Conservation (phyloP, 1,284 basidiomycete genomes). For the Boletus sp. region DNA sequence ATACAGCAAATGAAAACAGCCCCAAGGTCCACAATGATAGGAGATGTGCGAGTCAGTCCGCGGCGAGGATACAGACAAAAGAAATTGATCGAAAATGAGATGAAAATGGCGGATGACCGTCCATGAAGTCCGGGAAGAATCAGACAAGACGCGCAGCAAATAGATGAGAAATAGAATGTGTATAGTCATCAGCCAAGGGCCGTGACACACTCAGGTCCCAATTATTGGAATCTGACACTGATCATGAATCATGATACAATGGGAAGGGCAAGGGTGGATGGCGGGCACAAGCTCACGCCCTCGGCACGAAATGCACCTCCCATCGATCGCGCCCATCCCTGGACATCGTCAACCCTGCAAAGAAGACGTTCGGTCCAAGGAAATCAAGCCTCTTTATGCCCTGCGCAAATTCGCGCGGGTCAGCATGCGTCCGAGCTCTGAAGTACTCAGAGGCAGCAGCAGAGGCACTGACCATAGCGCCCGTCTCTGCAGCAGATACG, state of each 20-base stretch:
- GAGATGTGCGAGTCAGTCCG: slow-evolving; percentile 9
- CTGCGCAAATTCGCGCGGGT: slow-evolving; percentile 34
- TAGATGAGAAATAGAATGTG: slow-evolving; percentile 21
- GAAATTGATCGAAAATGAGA: background rate
- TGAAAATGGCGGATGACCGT: slow-evolving; percentile 9
- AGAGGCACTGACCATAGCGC: slow-evolving; percentile 21
- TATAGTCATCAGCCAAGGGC: slow-evolving; percentile 8
- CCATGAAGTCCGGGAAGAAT: slow-evolving; percentile 14
- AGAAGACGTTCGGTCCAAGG: slow-evolving; percentile 31
- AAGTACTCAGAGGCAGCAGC: slow-evolving; percentile 29
- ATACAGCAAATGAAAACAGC: slow-evolving; percentile 18
- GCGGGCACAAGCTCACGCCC: slow-evolving; percentile 12
- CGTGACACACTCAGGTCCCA: slow-evolving; percentile 12
- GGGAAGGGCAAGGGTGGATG: background rate
- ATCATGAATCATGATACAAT: slow-evolving; percentile 14
- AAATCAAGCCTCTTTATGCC: slow-evolving; percentile 34
- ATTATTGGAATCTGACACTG: slow-evolving; percentile 13
- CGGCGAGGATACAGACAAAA: slow-evolving; percentile 13
- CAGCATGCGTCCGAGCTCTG: slow-evolving; percentile 26
- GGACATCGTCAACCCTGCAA: slow-evolving; percentile 24
- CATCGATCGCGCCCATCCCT: slow-evolving; percentile 26
- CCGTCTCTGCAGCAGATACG: slow-evolving; percentile 27
- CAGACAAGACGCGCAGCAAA: background rate
- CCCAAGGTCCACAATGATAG: slow-evolving; percentile 16
- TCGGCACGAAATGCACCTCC: slow-evolving; percentile 24